Evolutionary conservation across 2,329 filamentous ascomycete genomes (phyloP), one percentile per base, ranked within the genome.

Genomic region (Raffaelea ambrosiae): DNA sequence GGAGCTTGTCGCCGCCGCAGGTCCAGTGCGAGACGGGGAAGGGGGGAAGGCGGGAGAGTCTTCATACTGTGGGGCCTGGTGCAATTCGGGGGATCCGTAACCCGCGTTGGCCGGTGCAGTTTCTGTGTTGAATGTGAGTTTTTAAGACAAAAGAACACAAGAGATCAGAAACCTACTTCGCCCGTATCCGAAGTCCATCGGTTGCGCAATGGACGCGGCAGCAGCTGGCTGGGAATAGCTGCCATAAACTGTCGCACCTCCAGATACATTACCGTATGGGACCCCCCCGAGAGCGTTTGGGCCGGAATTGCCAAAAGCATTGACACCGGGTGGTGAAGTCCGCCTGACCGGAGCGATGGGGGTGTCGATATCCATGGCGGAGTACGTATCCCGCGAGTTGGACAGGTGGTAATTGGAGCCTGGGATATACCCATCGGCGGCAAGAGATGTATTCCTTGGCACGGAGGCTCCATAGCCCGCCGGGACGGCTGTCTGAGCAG

Each of bases 31-130:
- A 43, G 49, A 23, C 38, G 49, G 54, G 45, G 51, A 48, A 20
- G 43, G 44, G 43, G 50, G 45, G 36, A 20, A 51, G 40, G 45
- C 42, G 43, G 53, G 47, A n/a, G n/a, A n/a, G 38, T 53, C 51
- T 38, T 74, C 73, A 72, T 75, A 78, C 67, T 74, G 72, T 64
- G 67, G 66, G 57, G 51, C 40, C 46, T 48, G 50, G 23, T 49
- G 36, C 22, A 50, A 29, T 13, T 63, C 72, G 63, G 70, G 69
- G 54, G 61, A 53, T 54, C 65, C 57, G 54, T 62, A 75, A 52
- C 65, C 62, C 21, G 46, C 33, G 47, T 31, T 42, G 64, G 51
- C 38, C 13, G 41, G 39, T 63, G 70, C 71, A 68, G 73, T 72
- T 63, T 70, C 67, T 59, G 71, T 29, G 8, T 33, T 33, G 31